Base-by-base conservation (phyloP, 352 stramenopile species). In the Globisporangium okanoganense region DNA sequence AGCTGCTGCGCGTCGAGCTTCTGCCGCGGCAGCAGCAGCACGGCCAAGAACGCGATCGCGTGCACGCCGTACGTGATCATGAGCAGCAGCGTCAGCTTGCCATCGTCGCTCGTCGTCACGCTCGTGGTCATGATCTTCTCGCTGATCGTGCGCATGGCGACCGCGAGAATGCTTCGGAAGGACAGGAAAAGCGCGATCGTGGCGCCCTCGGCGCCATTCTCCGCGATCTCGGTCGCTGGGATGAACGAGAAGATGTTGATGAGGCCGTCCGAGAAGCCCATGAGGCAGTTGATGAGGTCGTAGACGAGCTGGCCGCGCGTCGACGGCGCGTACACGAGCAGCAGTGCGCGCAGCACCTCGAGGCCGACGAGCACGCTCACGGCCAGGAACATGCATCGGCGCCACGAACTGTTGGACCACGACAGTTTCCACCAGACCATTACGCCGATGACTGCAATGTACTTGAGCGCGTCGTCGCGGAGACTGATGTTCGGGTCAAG, bases 221-320 rank as follows among this genome's bases (percentile, higher is more conserved):
- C 79, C 27, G 78, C 82, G 56, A 91, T 88, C 54, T 91, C 82
- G 0, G 76, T 89, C 2, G 62, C 65, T 8, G 58, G 58, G 27
- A 64, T 64, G 59, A 87, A 70, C 53, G 78, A 83, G 65, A 87
- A 89, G 65, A 91, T 89, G 29, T 73, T 79, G 59, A 87, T 79
- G 43, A 91, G 75, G 8, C 72, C 82, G 49, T 89, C 76, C 18
- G 78, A 76, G 59, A 89, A 72, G 36, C 74, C 72, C 48, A 75
- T 72, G 44, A 89, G 66, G 56, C 72, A 84, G 36, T 64, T 57
- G 47, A 91, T 62, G 0, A 65, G 58, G 67, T 87, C 73, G 61
- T 78, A 88, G 27, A 91, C 76, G 22, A 65, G 31, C 56, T 75
- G 67, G 7, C 51, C 57, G 22, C 66, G 71, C 33, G 58, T 58